Percentiles rank a stretch among this genome's conserved stretches.
Conservation (phyloP, 495 filamentous ascomycete genomes). For the Aspergillus ostianus region DNA sequence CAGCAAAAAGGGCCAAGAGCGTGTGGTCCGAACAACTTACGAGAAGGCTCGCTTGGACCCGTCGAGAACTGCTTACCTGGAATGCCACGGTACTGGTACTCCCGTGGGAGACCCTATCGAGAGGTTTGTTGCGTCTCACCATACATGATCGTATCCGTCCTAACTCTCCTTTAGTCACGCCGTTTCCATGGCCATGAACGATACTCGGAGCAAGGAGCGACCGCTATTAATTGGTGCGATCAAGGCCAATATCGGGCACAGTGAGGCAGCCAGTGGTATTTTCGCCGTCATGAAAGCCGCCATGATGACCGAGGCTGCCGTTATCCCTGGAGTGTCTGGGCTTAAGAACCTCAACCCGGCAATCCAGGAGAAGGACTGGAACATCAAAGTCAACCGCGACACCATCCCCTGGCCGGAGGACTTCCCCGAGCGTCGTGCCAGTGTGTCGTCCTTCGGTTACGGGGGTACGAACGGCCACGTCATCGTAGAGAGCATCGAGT, state of each 20-base stretch:
- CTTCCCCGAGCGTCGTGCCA: not conserved
- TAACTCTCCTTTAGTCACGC: not conserved
- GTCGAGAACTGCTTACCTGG: conserved; percentile 20
- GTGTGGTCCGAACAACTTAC: conserved; percentile 26
- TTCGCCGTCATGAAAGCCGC: conserved; percentile 56
- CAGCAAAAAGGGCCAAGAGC: conserved; percentile 22
- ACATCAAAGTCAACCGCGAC: conserved; percentile 19
- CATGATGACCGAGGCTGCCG: conserved; percentile 43
- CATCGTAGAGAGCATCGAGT: conserved; percentile 30
- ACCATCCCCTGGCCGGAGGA: conserved; percentile 2
- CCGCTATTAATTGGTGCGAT: conserved; percentile 35
- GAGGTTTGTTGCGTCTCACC: not conserved
- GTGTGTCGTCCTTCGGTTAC: conserved; percentile 25
- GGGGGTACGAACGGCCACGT: conserved; percentile 35
- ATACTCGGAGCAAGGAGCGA: not conserved
- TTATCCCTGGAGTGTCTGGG: conserved; percentile 41
- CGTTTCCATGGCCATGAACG: conserved; percentile 11
- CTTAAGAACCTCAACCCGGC: conserved; percentile 22
- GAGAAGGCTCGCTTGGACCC: conserved; percentile 25
- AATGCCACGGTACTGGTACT: conserved; percentile 44
- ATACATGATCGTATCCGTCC: too few species aligned
- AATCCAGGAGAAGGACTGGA: conserved; percentile 29
- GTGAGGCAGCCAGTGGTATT: conserved; percentile 34
- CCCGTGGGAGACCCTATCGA: conserved; percentile 15
- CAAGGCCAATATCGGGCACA: conserved; percentile 46